phyloP scores from a whole-genome alignment of 2,329 filamentous ascomycete genomes.

The Penicillium griseofulvum region DNA sequence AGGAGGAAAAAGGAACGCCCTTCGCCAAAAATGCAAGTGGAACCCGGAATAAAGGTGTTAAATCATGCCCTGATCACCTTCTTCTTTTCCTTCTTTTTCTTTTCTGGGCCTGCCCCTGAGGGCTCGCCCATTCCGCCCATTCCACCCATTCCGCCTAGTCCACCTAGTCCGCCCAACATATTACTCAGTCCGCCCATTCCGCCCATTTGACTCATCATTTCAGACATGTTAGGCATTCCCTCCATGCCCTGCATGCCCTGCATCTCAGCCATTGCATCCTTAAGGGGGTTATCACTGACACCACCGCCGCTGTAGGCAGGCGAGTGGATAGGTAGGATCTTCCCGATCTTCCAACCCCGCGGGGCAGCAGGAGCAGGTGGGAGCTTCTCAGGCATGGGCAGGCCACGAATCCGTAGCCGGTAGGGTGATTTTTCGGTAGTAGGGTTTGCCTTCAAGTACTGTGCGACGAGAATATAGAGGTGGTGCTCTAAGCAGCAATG shows the following conservation, averaged over 20 bases:
- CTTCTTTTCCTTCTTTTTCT: conserved; percentile 53
- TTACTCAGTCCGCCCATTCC: conserved; percentile 51
- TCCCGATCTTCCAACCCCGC: conserved; percentile 85
- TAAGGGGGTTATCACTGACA: conserved; percentile 88
- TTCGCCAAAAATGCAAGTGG: conserved; percentile 40
- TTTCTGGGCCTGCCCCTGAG: conserved; percentile 31
- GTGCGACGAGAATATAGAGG: conserved; percentile 75
- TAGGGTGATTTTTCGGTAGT: conserved; percentile 71
- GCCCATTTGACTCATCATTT: conserved; percentile 11
- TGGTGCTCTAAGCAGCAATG: conserved; percentile 62
- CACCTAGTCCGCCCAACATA: conserved; percentile 5
- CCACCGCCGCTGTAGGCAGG: conserved; percentile 89
- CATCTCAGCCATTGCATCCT: conserved; percentile 98
- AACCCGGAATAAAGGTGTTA: conserved; percentile 19
- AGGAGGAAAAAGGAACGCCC: conserved; percentile 29
- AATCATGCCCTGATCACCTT: conserved; percentile 42
- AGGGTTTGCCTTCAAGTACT: conserved; percentile 74
- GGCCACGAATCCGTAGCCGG: conserved; percentile 68
- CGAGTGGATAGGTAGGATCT: conserved; percentile 80
- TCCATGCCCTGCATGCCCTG: conserved; percentile 47
- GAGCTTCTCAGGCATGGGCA: conserved; percentile 65
- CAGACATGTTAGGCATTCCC: conserved; percentile 52
- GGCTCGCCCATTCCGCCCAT: conserved; percentile 50
- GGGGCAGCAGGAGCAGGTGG: conserved; percentile 75
- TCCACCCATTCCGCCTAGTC: conserved; percentile 7